Base-by-base conservation (phyloP, 2,329 filamentous ascomycete genomes). In the Emergomyces orientalis region DNA sequence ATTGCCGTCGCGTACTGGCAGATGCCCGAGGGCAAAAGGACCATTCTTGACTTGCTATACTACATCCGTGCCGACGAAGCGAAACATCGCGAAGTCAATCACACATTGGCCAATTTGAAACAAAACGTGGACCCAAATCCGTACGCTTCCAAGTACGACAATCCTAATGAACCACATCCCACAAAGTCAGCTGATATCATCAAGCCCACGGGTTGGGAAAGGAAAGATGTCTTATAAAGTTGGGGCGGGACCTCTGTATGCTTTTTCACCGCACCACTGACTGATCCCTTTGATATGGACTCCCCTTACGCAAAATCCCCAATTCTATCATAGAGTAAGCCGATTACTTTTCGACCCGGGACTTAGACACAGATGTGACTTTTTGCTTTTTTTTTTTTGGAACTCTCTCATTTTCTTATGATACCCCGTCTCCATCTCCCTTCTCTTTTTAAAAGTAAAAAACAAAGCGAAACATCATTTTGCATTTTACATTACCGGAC, bases 1-100 rank as follows among this genome's bases (percentile, higher is more conserved):
- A 91, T 99, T 67, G 94, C 94, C 0, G 77, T 97, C 58, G 82
- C 86, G 67, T 99, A 99, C 77, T 99, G 92, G 91, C 86, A 89
- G 51, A 97, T 99, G 86, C 91, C 92, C 0, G 88, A 96, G 73
- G 88, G 86, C 2, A 81, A 88, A 63, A 84, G 87, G 32, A 89
- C 86, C 1, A 96, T 99, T 90, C 84, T 83, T 69, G 91, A 97
- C 71, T 77, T 97, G 65, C 82, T 97, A 60, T 78, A 94, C 59
- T 97, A 97, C 74, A 89, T 97, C 68, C 84, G 92, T 37, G 90
- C 89, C n/a, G 89, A 93, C 71, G 91, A 96, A 76, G 90, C 90
- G 3, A 89, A 90, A 73, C 91, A 96, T 72, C 84, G 94, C 41
- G 94, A 96, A 72, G 93, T 97, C 69, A 97, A 99, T 77, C 94